Evolutionary conservation across 1,284 basidiomycete species (phyloP).

Genomic region (Puccinia brachypodii): DNA sequence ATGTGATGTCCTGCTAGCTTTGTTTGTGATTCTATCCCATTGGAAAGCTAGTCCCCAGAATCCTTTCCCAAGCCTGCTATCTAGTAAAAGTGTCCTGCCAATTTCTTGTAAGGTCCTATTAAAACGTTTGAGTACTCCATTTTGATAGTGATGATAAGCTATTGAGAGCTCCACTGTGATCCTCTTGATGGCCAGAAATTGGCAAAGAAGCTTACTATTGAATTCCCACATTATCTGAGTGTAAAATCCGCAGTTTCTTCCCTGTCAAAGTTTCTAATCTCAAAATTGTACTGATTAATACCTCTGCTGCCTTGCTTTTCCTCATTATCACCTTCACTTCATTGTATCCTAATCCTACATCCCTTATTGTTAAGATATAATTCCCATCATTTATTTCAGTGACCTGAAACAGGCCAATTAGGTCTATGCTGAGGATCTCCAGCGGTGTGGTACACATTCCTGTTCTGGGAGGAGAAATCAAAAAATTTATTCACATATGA

Average conservation of each 20-base stretch:
- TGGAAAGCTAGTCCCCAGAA: slow-evolving; percentile 36
- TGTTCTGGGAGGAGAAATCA: neutral
- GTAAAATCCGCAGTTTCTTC: neutral
- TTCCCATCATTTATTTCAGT: neutral
- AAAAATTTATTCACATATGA: neutral
- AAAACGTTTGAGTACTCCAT: slow-evolving; percentile 5
- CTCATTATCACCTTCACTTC: neutral
- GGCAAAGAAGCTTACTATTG: neutral
- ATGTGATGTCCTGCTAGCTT: neutral
- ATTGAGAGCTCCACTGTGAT: neutral
- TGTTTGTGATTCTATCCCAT: neutral
- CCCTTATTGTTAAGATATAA: neutral
- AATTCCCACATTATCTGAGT: slow-evolving; percentile 17
- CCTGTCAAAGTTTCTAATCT: neutral
- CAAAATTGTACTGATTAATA: neutral
- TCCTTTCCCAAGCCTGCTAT: neutral
- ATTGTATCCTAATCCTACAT: neutral
- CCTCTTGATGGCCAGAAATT: neutral
- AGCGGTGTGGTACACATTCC: no score
- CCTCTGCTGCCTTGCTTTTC: neutral
- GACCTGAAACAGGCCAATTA: neutral
- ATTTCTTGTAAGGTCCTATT: neutral
- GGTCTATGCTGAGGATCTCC: neutral
- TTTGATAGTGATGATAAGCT: slow-evolving; percentile 45
- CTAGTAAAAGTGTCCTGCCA: neutral